A percentile compares a stretch with the other conserved stretches of the same genome.
Conservation (phyloP, 352 stramenopile genomes). For the Stramenopiles sp. region DNA sequence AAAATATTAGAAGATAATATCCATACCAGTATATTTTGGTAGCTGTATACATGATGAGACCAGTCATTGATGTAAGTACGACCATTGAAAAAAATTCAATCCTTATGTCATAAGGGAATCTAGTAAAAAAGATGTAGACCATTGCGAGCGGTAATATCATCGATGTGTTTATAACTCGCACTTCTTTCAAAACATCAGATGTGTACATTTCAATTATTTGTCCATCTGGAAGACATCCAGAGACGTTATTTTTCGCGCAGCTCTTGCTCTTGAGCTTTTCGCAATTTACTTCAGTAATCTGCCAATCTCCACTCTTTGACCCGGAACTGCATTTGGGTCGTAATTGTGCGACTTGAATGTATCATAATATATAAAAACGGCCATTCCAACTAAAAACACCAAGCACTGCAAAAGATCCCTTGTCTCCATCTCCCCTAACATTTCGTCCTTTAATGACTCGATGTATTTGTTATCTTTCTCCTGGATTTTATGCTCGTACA, state of each 20-base stretch:
- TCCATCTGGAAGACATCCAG: too few relatives aligned
- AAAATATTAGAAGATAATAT: background rate
- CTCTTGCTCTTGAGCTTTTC: too few relatives aligned
- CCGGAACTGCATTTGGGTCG: too few relatives aligned
- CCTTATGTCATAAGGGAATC: background rate
- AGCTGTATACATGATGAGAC: background rate
- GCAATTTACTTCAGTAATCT: too few relatives aligned
- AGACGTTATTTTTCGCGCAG: too few relatives aligned
- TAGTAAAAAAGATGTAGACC: background rate
- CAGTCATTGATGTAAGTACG: background rate
- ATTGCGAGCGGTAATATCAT: background rate
- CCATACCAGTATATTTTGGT: background rate
- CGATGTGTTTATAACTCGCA: background rate
- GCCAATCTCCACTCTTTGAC: too few relatives aligned
- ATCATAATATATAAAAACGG: background rate
- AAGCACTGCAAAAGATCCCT: background rate
- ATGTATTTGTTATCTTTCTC: background rate
- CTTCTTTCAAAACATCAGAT: background rate
- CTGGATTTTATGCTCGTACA: background rate
- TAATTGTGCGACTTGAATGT: background rate
- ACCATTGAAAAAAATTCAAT: background rate
- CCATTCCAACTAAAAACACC: background rate
- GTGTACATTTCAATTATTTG: too few relatives aligned
- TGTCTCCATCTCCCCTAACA: background rate
- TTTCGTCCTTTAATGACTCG: background rate